Evolutionary conservation across 192 early-diverging fungal species (phyloP), one percentile per base, ranked within the genome.

Genomic region (Linnemannia hyalina): DNA sequence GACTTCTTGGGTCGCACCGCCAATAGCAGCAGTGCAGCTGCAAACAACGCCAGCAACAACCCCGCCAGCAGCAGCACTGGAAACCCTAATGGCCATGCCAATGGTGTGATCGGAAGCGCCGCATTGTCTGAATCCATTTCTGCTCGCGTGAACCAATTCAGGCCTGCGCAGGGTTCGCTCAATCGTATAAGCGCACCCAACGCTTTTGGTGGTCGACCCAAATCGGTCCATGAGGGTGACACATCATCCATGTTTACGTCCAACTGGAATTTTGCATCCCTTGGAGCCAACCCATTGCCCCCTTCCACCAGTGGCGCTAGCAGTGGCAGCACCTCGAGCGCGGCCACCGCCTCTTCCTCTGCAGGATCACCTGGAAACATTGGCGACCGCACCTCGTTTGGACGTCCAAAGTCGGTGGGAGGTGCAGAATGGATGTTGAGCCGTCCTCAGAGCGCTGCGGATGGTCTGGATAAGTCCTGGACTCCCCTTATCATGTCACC

Each of bases 321-420:
- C 32, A 70, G 20, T 10, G 52, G 49, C 55, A 71, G 22, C 32
- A 63, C 36, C 71, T 38, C 52, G 4, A 68, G 44, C 57, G 46
- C 78, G 10, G 18, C 78, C 7, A n/a, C 52, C 20, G 42, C 32
- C 4, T 78, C 80, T 18, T 68, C 77, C 26, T 75, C 65, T 49
- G 72, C 85, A 70, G 74, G 78, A 63, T 82, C 78, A 29, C 87
- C 87, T 54, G 80, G 78, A 70, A 74, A 82, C 23, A 88, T 82
- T 72, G 79, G 75, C 6, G 80, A 84, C 54, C 75, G 83, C 10
- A 83, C 79, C 5, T 80, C 82, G 13, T 83, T 85, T 47, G 87
- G 88, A 57, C 80, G 90, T 38, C 88, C 90, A 41, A 89, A 91
- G 47, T 90, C 88, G 29, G 89, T 90, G 32, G 82, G 90, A 36